Conservation (phyloP, 2,329 filamentous ascomycete genomes). For the Exophiala calicioides region DNA sequence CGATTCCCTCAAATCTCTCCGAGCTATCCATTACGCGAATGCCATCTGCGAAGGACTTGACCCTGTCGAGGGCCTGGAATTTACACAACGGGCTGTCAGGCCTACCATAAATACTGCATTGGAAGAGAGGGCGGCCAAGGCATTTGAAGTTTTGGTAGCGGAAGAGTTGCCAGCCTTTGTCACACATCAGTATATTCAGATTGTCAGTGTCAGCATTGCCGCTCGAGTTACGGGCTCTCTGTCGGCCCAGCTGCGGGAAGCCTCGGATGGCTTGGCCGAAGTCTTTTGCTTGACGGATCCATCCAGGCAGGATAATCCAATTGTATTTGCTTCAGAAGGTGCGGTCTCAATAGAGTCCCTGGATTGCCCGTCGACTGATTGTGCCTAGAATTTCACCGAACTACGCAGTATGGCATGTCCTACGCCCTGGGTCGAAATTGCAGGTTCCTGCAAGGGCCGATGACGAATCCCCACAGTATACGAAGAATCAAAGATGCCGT, state of each 20-base stretch:
- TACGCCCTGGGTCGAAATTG: conserved; percentile 77
- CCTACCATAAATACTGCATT: conserved; percentile 60
- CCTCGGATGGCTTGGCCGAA: conserved; percentile 74
- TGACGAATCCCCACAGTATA: conserved; percentile 65
- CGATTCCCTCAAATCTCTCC: conserved; percentile 68
- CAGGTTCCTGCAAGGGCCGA: conserved; percentile 74
- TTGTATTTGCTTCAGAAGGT: conserved; percentile 76
- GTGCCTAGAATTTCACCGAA: conserved; percentile 66
- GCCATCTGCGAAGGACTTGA: conserved; percentile 64
- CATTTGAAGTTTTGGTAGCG: conserved; percentile 64
- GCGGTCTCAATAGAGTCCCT: conserved; percentile 11
- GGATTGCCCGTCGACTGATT: conserved; percentile 5
- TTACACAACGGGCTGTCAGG: conserved; percentile 54
- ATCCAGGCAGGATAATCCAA: conserved; percentile 70
- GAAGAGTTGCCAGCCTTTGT: conserved; percentile 74
- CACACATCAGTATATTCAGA: conserved; percentile 66
- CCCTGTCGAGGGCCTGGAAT: conserved; percentile 57
- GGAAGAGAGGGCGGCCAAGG: conserved; percentile 63
- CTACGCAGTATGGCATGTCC: conserved; percentile 72
- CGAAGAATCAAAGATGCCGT: conserved; percentile 63
- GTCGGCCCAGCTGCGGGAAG: conserved; percentile 63
- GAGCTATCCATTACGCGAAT: conserved; percentile 71
- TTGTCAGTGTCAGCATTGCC: conserved; percentile 69
- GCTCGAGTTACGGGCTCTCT: conserved; percentile 68
- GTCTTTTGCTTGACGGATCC: conserved; percentile 78